phyloP scores from a whole-genome alignment of 371 early-diverging fungal genomes.

The Fennellomyces sp. region DNA sequence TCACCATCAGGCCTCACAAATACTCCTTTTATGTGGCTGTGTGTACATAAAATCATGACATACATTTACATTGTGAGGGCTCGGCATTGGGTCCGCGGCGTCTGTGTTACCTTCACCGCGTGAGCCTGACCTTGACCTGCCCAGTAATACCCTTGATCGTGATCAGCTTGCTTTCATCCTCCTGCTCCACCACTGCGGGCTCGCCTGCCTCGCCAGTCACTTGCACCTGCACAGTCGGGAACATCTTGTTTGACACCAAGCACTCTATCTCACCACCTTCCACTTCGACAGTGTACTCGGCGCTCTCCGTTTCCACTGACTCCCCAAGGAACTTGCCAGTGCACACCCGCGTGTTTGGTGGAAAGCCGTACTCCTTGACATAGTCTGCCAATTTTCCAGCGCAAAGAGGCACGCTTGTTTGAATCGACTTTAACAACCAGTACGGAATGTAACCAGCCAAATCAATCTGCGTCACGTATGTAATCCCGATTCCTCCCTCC shows the following conservation, averaged over 20 bases:
- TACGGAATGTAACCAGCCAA: conserved; percentile 44
- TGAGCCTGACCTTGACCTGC: neutral
- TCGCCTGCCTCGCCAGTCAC: conserved; percentile 6
- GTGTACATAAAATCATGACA: neutral
- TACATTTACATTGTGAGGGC: too few species aligned
- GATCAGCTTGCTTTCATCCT: conserved; percentile 3
- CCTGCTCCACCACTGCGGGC: neutral
- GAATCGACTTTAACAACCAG: conserved; percentile 31
- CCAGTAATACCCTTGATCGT: neutral
- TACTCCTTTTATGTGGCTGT: neutral
- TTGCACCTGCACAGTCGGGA: conserved; percentile 28
- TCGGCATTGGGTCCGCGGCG: neutral
- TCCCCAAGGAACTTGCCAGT: conserved; percentile 27
- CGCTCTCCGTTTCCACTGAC: conserved; percentile 23
- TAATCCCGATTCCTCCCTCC: conserved; percentile 18
- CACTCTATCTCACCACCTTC: conserved; percentile 27
- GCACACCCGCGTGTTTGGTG: conserved; percentile 23
- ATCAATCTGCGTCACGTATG: conserved; percentile 45
- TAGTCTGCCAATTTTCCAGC: conserved; percentile 40
- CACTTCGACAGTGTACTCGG: conserved; percentile 11
- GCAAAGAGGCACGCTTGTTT: conserved; percentile 42
- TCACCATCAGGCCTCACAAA: too few species aligned
- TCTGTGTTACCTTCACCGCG: neutral
- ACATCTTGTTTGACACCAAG: conserved; percentile 30
- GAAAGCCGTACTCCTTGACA: conserved; percentile 27